A percentile compares a stretch with the other conserved stretches of the same genome.
phyloP scores from a whole-genome alignment of 2,329 filamentous ascomycete species.

The Microascus cirrosus region DNA sequence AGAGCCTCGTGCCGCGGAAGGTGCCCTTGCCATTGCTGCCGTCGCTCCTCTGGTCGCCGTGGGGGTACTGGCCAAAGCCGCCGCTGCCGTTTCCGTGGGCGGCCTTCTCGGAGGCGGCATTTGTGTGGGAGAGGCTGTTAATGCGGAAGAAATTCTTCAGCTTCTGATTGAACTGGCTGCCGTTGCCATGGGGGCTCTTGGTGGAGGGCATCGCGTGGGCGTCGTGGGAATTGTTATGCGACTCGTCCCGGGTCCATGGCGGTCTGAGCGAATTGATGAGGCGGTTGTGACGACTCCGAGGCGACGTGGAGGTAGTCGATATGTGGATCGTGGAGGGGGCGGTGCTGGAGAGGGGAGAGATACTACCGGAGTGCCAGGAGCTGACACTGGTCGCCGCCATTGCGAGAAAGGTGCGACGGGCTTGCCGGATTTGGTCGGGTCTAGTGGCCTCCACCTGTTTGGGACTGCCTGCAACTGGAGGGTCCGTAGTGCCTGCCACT shows the following conservation, averaged over 20 bases:
- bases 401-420: neutral
- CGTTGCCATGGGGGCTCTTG: conserved; percentile 37
- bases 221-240: conserved; percentile 5
- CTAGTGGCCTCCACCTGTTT: neutral
- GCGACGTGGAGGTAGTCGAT: conserved; percentile 5
- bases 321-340: conserved; percentile 6
- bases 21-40: conserved; percentile 38
- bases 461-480: neutral
- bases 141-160: conserved; percentile 64
- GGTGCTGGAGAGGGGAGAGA: conserved; percentile 6
- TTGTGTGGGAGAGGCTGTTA: conserved; percentile 34
- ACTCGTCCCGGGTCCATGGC: conserved; percentile 5
- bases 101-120: conserved; percentile 45
- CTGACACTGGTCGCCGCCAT: neutral
- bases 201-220: conserved; percentile 33
- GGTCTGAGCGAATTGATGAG: conserved; percentile 6
- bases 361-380: neutral
- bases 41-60: conserved; percentile 7
- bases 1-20: conserved; percentile 79
- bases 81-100: conserved; percentile 6
- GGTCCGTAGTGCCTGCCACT: neutral
- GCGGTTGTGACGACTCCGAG: neutral
- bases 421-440: neutral
- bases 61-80: conserved; percentile 2
- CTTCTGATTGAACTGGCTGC: conserved; percentile 54